A percentile compares a stretch with the other conserved stretches of the same genome.
These are phyloP conservation scores for Globisporangium iwayamae DNA, from an alignment of 352 stramenopile genomes.

Conservation along the genomic window DNA sequence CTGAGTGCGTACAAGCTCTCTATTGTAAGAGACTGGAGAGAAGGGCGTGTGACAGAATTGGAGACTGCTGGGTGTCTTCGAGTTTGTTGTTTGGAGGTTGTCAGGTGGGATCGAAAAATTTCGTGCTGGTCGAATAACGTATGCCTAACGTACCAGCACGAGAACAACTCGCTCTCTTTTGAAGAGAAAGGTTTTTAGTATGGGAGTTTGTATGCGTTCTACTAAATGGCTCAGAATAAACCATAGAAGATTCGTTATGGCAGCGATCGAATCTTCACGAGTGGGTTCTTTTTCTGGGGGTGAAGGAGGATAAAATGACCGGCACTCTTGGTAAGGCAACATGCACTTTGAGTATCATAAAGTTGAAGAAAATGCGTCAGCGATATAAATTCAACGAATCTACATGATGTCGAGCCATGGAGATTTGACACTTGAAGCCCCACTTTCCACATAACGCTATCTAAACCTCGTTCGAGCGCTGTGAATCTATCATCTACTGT, in stretches of 20 bases:
- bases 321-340: not conserved
- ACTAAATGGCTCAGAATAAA: too few relatives aligned
- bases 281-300: not conserved
- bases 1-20: not conserved
- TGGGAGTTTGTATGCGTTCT: not conserved
- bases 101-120: not conserved
- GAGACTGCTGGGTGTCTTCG: not conserved
- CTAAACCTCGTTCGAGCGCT: too few relatives aligned
- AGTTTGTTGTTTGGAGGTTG: not conserved
- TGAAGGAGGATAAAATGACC: not conserved
- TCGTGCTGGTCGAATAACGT: not conserved
- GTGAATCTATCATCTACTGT: not conserved
- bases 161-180: not conserved
- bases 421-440: not conserved
- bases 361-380: not conserved
- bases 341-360: not conserved
- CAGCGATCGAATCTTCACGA: not conserved
- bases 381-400: not conserved
- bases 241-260: not conserved
- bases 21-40: not conserved
- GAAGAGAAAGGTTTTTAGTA: not conserved
- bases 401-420: not conserved
- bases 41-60: not conserved
- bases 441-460: too few relatives aligned
- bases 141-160: not conserved